Base-by-base conservation (phyloP, 192 early-diverging fungal species). In the Umbelopsis sp. region DNA sequence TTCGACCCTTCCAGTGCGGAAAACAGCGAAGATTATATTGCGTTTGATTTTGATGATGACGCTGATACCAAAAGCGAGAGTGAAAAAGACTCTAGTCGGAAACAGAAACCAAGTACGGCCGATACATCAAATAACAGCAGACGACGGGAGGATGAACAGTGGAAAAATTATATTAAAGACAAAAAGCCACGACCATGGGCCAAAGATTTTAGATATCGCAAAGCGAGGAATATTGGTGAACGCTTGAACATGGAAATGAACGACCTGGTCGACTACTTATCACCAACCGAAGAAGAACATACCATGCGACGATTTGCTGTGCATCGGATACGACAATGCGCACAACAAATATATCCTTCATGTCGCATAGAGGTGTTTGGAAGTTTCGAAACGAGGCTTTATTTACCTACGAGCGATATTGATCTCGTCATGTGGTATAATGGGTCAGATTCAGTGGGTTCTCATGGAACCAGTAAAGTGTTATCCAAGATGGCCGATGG, bases 331-430 rank as follows among this genome's bases (percentile, higher is more conserved):
- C 69, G 83, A 51, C 71, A 82, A 1, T 55, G 64, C 21, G 77
- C 93, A 46, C 80, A 86, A 5, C 2, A 70, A 5, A 68, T 86
- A 4, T 88, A 81, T 74, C 69, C 72, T 0, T 66, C 80, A 1
- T 82, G 82, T 5, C 53, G 71, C 20, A 79, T 92, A 9, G 64
- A 82, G 1, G 88, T 90, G 21, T 98, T 95, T 88, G 97, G 97
- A 11, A 93, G 91, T 71, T 98, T 94, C 73, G 85, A 86, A n/a
- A 95, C 97, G 0, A 82, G 81, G 35, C 73, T 97, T 7, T 98
- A 94, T 74, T 80, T 98, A 23, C 95, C 95, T 2, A 86, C 93
- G 48, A 92, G 93, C 73, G 81, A 84, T 44, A 76, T 84, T 48
- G 83, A 82, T 69, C 20, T 84, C 18, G 74, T 82, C 8, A 46